Evolutionary conservation across 352 stramenopile species (phyloP), one percentile per base, ranked within the genome.

Genomic region (Thalassiosira gravida): DNA sequence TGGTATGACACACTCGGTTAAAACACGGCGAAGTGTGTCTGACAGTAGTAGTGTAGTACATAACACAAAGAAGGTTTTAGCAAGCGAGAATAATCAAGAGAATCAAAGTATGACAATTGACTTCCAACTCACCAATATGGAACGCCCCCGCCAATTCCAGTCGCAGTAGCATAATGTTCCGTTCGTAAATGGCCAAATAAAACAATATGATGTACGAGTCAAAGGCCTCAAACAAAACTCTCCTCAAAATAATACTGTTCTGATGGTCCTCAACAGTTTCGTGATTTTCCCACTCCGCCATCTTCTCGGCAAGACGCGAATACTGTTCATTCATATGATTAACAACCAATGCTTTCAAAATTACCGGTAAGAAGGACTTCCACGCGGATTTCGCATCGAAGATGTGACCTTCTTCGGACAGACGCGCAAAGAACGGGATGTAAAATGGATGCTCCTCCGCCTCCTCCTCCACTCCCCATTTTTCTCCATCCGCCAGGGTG

Each of bases 121-220:
- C n/a, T n/a, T n/a, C n/a, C n/a, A n/a, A n/a, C n/a, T n/a, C n/a
- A n/a, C n/a, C n/a, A n/a, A n/a, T n/a, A n/a, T n/a, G n/a, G n/a
- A n/a, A n/a, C n/a, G n/a, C n/a, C n/a, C n/a, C n/a, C n/a, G n/a
- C n/a, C n/a, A n/a, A n/a, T n/a, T n/a, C n/a, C n/a, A n/a, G n/a
- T n/a, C n/a, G n/a, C n/a, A n/a, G n/a, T n/a, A n/a, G n/a, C n/a
- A n/a, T n/a, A n/a, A 94, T 86, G 58, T 94, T 78, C 20, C 86
- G 78, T 63, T 98, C 96, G 57, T 97, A 88, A 74, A 98, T 96
- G 30, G 95, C 95, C 16, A 98, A 90, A 83, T 98, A 98, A 79
- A 98, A 97, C 46, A 98, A 80, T 58, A 91, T 92, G n/a, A 96
- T 88, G 86, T 97, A 98, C 72, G 96, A 96, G 90, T 98, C 97